Evolutionary conservation across 1,284 basidiomycete genomes (phyloP).

Genomic region (Pyrrhoderma lamaoense): DNA sequence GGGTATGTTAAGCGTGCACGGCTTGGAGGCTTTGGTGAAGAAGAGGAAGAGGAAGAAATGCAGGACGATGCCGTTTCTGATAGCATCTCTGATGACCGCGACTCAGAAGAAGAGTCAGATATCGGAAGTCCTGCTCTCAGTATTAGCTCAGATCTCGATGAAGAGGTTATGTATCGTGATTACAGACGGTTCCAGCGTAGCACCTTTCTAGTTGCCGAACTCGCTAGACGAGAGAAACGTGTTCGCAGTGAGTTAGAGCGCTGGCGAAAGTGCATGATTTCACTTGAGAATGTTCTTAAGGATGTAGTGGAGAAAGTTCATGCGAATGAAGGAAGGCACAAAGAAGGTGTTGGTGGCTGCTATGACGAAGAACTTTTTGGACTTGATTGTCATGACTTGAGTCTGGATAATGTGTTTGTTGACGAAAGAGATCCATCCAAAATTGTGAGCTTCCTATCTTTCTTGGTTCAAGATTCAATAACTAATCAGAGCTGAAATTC

Average conservation of each 20-base stretch:
- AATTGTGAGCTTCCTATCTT: conserved; percentile 45
- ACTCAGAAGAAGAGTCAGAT: conserved; percentile 67
- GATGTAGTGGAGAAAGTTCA: conserved; percentile 8
- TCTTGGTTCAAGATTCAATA: conserved; percentile 4
- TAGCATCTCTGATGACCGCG: conserved; percentile 67
- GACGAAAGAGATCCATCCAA: conserved; percentile 56
- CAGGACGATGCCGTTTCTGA: conserved; percentile 59
- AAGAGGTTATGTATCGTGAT: conserved; percentile 58
- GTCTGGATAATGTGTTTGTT: conserved; percentile 74
- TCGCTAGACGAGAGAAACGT: conserved; percentile 49
- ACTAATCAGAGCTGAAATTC: conserved; percentile 8
- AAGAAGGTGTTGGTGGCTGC: conserved; percentile 18
- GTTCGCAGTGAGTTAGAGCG: conserved; percentile 63
- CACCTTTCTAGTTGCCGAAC: conserved; percentile 67
- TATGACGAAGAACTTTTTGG: conserved; percentile 49
- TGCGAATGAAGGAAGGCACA: conserved; percentile 18
- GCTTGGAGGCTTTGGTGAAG: conserved; percentile 9
- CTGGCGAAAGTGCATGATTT: conserved; percentile 60
- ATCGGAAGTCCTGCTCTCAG: conserved; percentile 9
- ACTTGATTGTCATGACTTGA: conserved; percentile 72
- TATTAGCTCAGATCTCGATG: conserved; percentile 20
- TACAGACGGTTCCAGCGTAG: conserved; percentile 70
- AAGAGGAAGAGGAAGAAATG: conserved; percentile 37
- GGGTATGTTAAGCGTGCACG: conserved; percentile 10
- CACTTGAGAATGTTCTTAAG: conserved; percentile 30